Percentiles rank a stretch among this genome's conserved stretches.
Evolutionary conservation across 345 rosid species (phyloP).

Genomic region (Lumnitzera littorea): DNA sequence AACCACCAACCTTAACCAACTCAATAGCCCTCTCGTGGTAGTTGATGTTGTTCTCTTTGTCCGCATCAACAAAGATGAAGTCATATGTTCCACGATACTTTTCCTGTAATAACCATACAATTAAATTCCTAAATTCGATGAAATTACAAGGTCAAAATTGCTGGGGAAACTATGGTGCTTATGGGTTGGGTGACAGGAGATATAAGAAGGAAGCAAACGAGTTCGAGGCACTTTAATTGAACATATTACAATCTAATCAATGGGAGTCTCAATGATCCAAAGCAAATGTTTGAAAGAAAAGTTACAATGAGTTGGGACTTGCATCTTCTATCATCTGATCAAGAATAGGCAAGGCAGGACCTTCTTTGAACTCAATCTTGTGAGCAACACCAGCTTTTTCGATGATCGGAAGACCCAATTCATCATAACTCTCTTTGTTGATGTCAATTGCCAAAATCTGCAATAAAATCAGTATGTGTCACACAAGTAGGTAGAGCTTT

Average conservation of each 20-base stretch:
- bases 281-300: no score
- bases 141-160: neutral
- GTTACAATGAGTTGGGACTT: conserved; percentile 8
- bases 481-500: no score
- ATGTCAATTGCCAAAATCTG: conserved; percentile 85
- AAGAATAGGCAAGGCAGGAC: conserved; percentile 88
- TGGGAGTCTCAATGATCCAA: no score
- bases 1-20: conserved; percentile 77
- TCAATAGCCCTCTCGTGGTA: conserved; percentile 84
- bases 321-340: conserved; percentile 68
- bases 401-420: conserved; percentile 69
- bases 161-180: no score
- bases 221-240: no score
- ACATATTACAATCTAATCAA: neutral
- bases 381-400: conserved; percentile 87
- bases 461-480: no score
- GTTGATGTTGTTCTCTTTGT: conserved; percentile 91
- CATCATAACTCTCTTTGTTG: conserved; percentile 60
- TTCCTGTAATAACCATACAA: conserved; percentile 33
- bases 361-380: conserved; percentile 82
- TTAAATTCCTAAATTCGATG: neutral
- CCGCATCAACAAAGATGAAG: conserved; percentile 96
- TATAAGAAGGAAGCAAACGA: no score
- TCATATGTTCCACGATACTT: conserved; percentile 70
- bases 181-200: no score